Conservation (phyloP, 1,139 yeast genomes). For the Kluyveromyces marxianus region DNA sequence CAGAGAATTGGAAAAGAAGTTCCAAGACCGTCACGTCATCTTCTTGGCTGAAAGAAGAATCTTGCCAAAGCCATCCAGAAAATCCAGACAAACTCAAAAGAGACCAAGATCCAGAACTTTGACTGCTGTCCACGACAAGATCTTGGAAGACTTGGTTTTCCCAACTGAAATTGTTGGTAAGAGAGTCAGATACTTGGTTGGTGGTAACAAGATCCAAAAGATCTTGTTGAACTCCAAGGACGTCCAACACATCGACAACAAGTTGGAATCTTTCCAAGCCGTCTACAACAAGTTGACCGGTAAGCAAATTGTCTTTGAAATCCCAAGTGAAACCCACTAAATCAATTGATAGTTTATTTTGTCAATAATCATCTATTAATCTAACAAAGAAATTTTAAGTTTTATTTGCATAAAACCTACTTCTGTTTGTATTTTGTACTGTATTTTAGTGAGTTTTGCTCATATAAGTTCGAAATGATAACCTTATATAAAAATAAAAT, state of each 20-base stretch:
- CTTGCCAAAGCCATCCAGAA: conserved; percentile 92
- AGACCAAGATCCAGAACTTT: conserved; percentile 99
- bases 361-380: conserved; percentile 7
- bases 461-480: not conserved
- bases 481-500: not conserved
- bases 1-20: conserved; percentile 99
- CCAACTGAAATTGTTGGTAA: conserved; percentile 99
- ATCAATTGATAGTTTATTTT: conserved; percentile 14
- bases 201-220: conserved; percentile 98
- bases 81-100: conserved; percentile 90
- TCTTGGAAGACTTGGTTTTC: conserved; percentile 98
- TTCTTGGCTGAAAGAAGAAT: conserved; percentile 99
- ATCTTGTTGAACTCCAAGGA: conserved; percentile 98
- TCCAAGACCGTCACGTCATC: conserved; percentile 99
- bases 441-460: conserved; percentile 6
- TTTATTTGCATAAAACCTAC: conserved; percentile 4
- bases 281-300: conserved; percentile 98
- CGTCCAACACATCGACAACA: conserved; percentile 94
- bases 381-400: conserved; percentile 6
- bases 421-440: not conserved
- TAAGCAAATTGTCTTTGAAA: conserved; percentile 98
- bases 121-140: conserved; percentile 97
- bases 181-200: conserved; percentile 98
- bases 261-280: conserved; percentile 98
- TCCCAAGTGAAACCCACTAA: conserved; percentile 74